A percentile compares a stretch with the other conserved stretches of the same genome.
Evolutionary conservation across 2,329 filamentous ascomycete species (phyloP).

Genomic region (Penicillium sp.): DNA sequence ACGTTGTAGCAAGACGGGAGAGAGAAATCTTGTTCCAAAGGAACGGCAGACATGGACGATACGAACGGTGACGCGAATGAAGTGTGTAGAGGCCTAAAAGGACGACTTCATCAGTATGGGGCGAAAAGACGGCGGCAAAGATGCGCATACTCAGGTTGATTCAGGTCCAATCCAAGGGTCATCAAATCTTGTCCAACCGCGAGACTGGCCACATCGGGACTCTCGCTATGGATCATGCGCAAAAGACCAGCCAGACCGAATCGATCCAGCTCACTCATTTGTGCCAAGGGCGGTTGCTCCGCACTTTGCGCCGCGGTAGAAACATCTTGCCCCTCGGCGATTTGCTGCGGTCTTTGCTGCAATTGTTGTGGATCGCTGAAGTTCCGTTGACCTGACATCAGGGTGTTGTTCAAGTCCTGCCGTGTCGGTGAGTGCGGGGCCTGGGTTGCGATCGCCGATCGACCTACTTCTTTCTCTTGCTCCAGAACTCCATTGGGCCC

Average conservation of each 20-base stretch:
- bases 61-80: slow-evolving; percentile 60
- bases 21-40: slow-evolving; percentile 58
- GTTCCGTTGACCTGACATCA: slow-evolving; percentile 31
- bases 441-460: slow-evolving; percentile 10
- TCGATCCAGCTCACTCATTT: slow-evolving; percentile 56
- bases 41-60: slow-evolving; percentile 50
- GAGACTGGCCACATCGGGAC: slow-evolving; percentile 48
- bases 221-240: slow-evolving; percentile 52
- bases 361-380: slow-evolving; percentile 32
- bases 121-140: slow-evolving; percentile 1
- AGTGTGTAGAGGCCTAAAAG: slow-evolving; percentile 53
- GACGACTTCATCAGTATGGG: slow-evolving; percentile 14
- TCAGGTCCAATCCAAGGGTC: slow-evolving; percentile 58
- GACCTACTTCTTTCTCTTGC: slow-evolving; percentile 39
- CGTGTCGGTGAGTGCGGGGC: slow-evolving; percentile 12
- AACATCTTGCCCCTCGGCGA: slow-evolving; percentile 33
- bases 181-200: slow-evolving; percentile 60
- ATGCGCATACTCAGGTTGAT: slow-evolving; percentile 52
- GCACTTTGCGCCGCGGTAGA: slow-evolving; percentile 29
- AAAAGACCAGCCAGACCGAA: slow-evolving; percentile 57
- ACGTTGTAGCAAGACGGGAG: slow-evolving; percentile 61
- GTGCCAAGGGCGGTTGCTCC: slow-evolving; percentile 43
- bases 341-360: slow-evolving; percentile 34
- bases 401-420: slow-evolving; percentile 35
- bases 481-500: slow-evolving; percentile 39